phyloP scores from a whole-genome alignment of 176 grass and related monocot species.

The Olyra latifolia region DNA sequence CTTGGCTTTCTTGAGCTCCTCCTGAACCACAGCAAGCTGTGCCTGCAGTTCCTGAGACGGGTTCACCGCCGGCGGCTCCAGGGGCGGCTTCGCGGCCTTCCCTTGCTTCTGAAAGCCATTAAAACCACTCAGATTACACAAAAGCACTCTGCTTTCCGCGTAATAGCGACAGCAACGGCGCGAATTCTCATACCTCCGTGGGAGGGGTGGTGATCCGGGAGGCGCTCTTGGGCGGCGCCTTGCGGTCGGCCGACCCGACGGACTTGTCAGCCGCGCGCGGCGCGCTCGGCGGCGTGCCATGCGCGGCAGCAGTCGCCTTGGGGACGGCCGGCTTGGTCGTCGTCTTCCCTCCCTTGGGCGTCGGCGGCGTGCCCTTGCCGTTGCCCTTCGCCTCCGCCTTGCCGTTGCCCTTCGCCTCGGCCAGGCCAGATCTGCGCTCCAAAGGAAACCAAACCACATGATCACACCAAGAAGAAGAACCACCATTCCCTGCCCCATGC shows the following conservation, averaged over 20 bases:
- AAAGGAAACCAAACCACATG: background rate
- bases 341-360: slow-evolving; percentile 47
- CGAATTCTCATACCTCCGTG: slow-evolving; percentile 27
- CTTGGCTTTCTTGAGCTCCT: slow-evolving; percentile 60
- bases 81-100: slow-evolving; percentile 33
- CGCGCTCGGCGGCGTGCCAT: slow-evolving; percentile 38
- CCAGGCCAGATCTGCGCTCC: slow-evolving; percentile 56
- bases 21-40: slow-evolving; percentile 49
- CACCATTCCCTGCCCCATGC: background rate
- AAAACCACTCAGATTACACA: slow-evolving; percentile 7
- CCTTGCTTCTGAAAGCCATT: slow-evolving; percentile 53
- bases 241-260: slow-evolving; percentile 49
- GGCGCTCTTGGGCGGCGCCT: slow-evolving; percentile 48
- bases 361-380: slow-evolving; percentile 53
- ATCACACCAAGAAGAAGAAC: slow-evolving; percentile 16
- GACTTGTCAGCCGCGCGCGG: slow-evolving; percentile 43
- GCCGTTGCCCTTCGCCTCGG: slow-evolving; percentile 54
- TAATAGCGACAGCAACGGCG: background rate
- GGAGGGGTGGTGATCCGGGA: slow-evolving; percentile 46
- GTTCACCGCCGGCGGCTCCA: slow-evolving; percentile 38
- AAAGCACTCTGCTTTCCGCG: slow-evolving; percentile 6
- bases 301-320: slow-evolving; percentile 40
- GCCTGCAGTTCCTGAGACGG: slow-evolving; percentile 51
- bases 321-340: slow-evolving; percentile 48
- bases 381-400: slow-evolving; percentile 49